A percentile compares a stretch with the other conserved stretches of the same genome.
Evolutionary conservation across 164 flowering plant species (phyloP).

Genomic region (Vitis rupestris): DNA sequence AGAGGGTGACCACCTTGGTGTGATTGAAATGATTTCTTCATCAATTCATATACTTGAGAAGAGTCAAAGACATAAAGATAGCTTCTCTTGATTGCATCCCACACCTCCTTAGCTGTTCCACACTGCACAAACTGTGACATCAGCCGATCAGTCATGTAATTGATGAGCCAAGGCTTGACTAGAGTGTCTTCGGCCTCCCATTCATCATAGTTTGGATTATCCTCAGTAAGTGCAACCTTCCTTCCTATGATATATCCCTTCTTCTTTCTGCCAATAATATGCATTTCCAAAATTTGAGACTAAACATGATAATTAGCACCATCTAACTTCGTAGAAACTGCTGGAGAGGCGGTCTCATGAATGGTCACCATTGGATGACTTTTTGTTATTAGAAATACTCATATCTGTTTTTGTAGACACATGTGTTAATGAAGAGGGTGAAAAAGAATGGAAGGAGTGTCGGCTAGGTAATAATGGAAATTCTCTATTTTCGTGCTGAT

Average conservation of each 20-base stretch:
- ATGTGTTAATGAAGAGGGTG: neutral
- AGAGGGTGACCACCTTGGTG: no score
- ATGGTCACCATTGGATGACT: neutral
- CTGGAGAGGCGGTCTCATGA: neutral
- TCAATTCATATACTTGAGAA: no score
- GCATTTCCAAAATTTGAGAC: neutral
- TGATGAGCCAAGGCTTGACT: neutral
- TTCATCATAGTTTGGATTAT: no score
- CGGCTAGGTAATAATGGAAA: neutral
- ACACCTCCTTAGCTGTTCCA: no score
- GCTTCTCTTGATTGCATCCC: no score
- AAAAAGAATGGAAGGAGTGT: neutral
- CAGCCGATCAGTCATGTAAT: no score
- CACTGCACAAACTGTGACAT: no score
- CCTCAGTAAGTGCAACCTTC: no score
- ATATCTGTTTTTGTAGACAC: neutral
- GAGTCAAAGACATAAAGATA: no score
- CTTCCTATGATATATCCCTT: no score
- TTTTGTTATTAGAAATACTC: neutral
- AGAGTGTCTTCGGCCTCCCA: neutral
- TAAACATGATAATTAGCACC: neutral
- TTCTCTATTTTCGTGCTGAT: neutral
- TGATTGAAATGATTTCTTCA: no score
- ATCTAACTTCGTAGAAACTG: neutral
- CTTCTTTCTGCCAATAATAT: neutral